These are phyloP conservation scores for Candida qinlingensis DNA, from an alignment of 805 yeast species.

Conservation along the genomic window DNA sequence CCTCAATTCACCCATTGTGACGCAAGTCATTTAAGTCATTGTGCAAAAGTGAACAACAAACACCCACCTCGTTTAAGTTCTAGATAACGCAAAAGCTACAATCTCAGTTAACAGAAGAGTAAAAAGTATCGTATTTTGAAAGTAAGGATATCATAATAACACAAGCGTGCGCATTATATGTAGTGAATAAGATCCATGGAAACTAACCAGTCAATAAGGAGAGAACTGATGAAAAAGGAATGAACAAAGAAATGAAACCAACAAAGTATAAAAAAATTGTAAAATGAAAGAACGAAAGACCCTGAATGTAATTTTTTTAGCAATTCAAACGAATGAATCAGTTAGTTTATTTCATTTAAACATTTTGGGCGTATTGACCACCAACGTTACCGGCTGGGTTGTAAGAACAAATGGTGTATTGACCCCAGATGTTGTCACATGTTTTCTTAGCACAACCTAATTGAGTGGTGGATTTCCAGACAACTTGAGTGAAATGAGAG, in stretches of 20 bases:
- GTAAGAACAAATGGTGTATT: slow-evolving; percentile 72
- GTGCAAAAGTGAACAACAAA: no score
- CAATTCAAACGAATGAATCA: no score
- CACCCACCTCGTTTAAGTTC: no score
- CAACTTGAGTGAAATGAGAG: slow-evolving; percentile 82
- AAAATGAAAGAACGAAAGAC: slow-evolving; percentile 6
- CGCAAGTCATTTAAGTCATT: no score
- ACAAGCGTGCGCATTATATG: no score
- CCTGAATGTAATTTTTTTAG: not conserved
- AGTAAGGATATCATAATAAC: no score
- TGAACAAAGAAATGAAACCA: not conserved
- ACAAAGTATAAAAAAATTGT: not conserved
- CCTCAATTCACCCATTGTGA: no score
- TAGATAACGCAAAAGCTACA: no score
- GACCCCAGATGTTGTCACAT: slow-evolving; percentile 51
- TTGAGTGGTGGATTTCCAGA: slow-evolving; percentile 65
- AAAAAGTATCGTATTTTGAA: no score
- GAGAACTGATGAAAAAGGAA: not conserved
- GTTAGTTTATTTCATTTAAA: not conserved
- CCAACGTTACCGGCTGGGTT: slow-evolving; percentile 66
- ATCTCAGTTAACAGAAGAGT: no score
- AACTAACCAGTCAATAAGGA: not conserved
- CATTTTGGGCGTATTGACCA: slow-evolving; percentile 43
- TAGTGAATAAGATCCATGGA: not conserved
- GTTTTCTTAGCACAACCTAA: slow-evolving; percentile 72